These are phyloP conservation scores for Mycena amicta DNA, from an alignment of 768 basidiomycete species.

Conservation along the genomic window DNA sequence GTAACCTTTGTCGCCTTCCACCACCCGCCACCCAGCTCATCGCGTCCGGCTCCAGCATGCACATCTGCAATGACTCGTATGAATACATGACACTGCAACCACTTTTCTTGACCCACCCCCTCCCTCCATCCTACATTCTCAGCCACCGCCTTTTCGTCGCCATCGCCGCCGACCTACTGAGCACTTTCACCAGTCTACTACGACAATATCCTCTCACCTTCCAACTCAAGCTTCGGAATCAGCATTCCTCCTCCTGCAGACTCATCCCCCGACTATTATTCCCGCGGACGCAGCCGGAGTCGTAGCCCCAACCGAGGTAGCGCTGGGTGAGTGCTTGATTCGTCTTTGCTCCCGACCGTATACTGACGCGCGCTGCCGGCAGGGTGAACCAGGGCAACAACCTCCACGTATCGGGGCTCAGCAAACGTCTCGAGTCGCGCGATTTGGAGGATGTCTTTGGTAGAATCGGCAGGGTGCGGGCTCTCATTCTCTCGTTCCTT, in stretches of 20 bases:
- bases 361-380: constrained; percentile 40
- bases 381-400: constrained; percentile 71
- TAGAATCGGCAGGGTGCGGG: constrained; percentile 81
- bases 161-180: too few relatives aligned
- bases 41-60: background rate
- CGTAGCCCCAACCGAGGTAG: constrained; percentile 66
- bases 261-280: constrained; percentile 33
- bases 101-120: background rate
- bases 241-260: background rate
- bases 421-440: constrained; percentile 68
- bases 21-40: background rate
- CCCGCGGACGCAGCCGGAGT: constrained; percentile 64
- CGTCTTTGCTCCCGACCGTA: background rate
- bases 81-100: background rate
- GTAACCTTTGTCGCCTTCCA: background rate
- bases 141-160: background rate
- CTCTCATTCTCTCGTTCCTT: background rate
- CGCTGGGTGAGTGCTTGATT: constrained; percentile 39
- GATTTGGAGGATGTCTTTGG: constrained; percentile 88
- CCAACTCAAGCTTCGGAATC: background rate
- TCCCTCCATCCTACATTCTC: background rate
- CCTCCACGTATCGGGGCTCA: constrained; percentile 61
- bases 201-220: background rate
- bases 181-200: background rate
- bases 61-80: background rate